Conservation (phyloP, 1,139 yeast genomes). For the Spencermartinsiella ligniputridi region DNA sequence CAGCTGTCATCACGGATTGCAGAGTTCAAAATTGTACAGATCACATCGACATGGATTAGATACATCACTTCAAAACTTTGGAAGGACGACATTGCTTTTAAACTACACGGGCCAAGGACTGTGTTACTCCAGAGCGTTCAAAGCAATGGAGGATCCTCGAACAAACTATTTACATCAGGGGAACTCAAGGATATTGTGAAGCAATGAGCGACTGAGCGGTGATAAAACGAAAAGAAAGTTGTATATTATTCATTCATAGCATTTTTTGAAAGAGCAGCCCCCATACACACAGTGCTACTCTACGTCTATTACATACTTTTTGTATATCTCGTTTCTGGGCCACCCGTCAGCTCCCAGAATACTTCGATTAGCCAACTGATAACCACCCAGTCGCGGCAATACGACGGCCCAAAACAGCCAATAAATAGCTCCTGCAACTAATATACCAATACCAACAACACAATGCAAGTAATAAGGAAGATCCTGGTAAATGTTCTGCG, state of each 20-base stretch:
- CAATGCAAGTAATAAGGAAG: slow-evolving; percentile 80
- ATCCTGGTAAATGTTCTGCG: slow-evolving; percentile 56
- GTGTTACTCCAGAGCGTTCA: slow-evolving; percentile 19
- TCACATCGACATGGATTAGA: slow-evolving; percentile 11
- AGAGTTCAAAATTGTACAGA: slow-evolving; percentile 9
- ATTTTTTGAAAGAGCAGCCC: too few relatives aligned
- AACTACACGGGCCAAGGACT: slow-evolving; percentile 22
- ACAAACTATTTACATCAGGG: background rate
- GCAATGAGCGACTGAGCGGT: too few relatives aligned
- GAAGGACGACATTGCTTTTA: slow-evolving; percentile 19
- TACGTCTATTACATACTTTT: background rate
- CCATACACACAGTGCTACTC: background rate
- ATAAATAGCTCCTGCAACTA: slow-evolving; percentile 64
- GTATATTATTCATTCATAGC: too few relatives aligned
- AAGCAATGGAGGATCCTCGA: background rate
- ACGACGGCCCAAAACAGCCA: slow-evolving; percentile 65
- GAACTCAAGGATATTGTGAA: background rate
- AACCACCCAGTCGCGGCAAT: slow-evolving; percentile 56
- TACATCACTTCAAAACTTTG: slow-evolving; percentile 15
- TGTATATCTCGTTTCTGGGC: slow-evolving; percentile 7
- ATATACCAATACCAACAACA: slow-evolving; percentile 77
- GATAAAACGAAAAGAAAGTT: too few relatives aligned
- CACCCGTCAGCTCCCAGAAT: slow-evolving; percentile 11
- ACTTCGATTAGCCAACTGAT: slow-evolving; percentile 44
- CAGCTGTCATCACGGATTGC: slow-evolving; percentile 10